Percentiles rank a stretch among this genome's conserved stretches.
phyloP scores from a whole-genome alignment of 2,329 filamentous ascomycete genomes.

The Huntiella moniliformis region DNA sequence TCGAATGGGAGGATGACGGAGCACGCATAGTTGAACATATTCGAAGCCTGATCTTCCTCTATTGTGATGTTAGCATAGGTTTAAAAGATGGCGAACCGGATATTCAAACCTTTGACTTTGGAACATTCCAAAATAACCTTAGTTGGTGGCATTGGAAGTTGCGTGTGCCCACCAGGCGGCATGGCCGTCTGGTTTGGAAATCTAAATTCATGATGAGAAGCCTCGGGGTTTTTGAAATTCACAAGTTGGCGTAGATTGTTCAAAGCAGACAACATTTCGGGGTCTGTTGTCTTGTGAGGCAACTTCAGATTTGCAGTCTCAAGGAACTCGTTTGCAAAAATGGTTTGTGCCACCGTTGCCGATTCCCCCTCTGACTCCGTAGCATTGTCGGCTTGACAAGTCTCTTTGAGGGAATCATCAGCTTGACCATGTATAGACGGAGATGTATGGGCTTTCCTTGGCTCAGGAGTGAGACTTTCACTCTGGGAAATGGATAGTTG shows the following conservation, averaged over 20 bases:
- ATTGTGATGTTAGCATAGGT: neutral
- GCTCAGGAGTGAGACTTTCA: constrained; percentile 8
- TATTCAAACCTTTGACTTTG: neutral
- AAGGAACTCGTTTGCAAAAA: constrained; percentile 35
- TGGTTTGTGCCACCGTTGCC: constrained; percentile 30
- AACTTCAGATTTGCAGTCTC: constrained; percentile 32
- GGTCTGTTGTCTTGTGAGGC: constrained; percentile 25
- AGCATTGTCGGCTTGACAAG: neutral
- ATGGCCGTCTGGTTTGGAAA: constrained; percentile 28
- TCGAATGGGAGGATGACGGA: neutral
- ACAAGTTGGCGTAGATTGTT: constrained; percentile 33
- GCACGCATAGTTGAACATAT: constrained; percentile 1
- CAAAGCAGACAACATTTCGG: constrained; percentile 34
- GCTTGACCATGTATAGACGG: neutral
- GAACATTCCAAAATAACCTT: constrained; percentile 2
- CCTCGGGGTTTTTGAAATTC: constrained; percentile 27
- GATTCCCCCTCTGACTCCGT: constrained; percentile 27
- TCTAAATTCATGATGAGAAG: constrained; percentile 23
- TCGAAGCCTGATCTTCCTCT: neutral
- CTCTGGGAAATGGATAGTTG: neutral
- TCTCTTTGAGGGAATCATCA: neutral
- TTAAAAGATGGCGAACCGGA: neutral
- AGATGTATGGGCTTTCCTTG: constrained; percentile 15
- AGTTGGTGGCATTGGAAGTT: constrained; percentile 33
- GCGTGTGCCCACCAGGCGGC: constrained; percentile 27